Base-by-base conservation (phyloP, 768 basidiomycete species). In the Pseudohyphozyma bogoriensis region DNA sequence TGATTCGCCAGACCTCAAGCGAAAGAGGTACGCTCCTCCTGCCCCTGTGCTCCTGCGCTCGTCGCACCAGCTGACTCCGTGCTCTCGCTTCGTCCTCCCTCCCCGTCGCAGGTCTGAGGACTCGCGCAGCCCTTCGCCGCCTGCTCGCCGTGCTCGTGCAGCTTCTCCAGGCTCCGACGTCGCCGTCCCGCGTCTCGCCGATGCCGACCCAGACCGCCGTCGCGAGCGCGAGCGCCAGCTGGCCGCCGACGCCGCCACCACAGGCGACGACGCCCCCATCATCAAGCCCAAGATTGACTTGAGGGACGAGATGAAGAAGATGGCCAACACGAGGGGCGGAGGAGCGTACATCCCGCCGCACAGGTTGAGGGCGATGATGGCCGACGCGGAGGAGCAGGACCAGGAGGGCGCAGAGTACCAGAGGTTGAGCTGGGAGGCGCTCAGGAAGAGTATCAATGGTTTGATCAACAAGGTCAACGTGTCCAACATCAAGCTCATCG, bases 381-480 rank as follows among this genome's bases (percentile, higher is more conserved):
- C 63, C 7, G 90, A 92, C 69, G 85, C 82, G 46, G 87, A 85
- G 33, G 89, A 89, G 11, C 76, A 79, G 63, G 89, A 95, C 78
- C 92, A 92, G 77, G 77, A 79, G 50, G 86, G 86, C 60, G 69
- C 84, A 24, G 92, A 95, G 75, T 97, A 87, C 74, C 95, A 99
- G 74, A 81, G 95, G 13, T 76, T 99, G 60, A 87, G 89, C 13
- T 99, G 95, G 95, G 95, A 99, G 71, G 95, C 95, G 2, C 77
- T 99, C 61, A 84, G 92, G 72, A 99, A 99, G 76, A 88, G 86
- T 53, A 87, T 99, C 70, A 97, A 95, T 32, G 95, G 95, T 89
- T 86, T 97, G 68, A 93, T 97, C 79, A 99, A 99, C 79, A 86
- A 95, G 79, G 89, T 99, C 77, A 96, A 97, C 74, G 80, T 90